Conservation (phyloP, 805 yeast species). For the Lachancea kluyveri region DNA sequence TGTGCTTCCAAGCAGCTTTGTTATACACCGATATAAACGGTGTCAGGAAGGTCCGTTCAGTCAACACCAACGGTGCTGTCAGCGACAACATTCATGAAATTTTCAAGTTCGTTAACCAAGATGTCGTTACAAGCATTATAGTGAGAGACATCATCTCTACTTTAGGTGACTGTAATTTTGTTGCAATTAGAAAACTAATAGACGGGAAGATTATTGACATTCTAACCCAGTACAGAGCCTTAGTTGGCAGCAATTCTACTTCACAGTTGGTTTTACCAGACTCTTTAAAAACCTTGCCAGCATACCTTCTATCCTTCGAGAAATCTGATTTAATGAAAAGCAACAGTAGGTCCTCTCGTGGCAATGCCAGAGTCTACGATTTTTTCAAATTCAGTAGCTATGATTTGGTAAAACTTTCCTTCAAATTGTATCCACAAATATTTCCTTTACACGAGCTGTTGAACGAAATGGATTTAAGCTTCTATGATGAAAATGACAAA, state of each 20-base stretch:
- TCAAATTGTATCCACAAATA: slow-evolving; percentile 74
- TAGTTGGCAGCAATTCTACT: slow-evolving; percentile 40
- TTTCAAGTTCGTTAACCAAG: slow-evolving; percentile 76
- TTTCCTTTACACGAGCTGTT: slow-evolving; percentile 62
- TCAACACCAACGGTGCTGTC: slow-evolving; percentile 76
- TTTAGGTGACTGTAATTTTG: slow-evolving; percentile 38
- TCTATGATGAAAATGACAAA: slow-evolving; percentile 36
- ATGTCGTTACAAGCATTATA: slow-evolving; percentile 48
- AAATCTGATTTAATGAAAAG: slow-evolving; percentile 57
- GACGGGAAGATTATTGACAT: slow-evolving; percentile 48
- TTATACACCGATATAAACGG: slow-evolving; percentile 79
- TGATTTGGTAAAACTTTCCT: slow-evolving; percentile 46
- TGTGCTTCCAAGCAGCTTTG: slow-evolving; percentile 87
- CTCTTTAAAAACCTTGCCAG: slow-evolving; percentile 64
- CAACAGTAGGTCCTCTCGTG: slow-evolving; percentile 33
- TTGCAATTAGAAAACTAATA: slow-evolving; percentile 46
- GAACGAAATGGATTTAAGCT: slow-evolving; percentile 47
- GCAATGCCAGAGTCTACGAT: slow-evolving; percentile 59
- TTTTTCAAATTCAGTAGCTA: slow-evolving; percentile 40
- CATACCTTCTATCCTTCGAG: slow-evolving; percentile 59
- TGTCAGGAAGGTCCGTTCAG: slow-evolving; percentile 75
- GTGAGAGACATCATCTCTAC: slow-evolving; percentile 42
- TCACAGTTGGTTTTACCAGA: slow-evolving; percentile 78
- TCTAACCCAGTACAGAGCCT: slow-evolving; percentile 50
- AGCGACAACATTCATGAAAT: slow-evolving; percentile 68